Evolutionary conservation across 495 filamentous ascomycete species (phyloP).

Genomic region (Aspergillus egyptiacus): DNA sequence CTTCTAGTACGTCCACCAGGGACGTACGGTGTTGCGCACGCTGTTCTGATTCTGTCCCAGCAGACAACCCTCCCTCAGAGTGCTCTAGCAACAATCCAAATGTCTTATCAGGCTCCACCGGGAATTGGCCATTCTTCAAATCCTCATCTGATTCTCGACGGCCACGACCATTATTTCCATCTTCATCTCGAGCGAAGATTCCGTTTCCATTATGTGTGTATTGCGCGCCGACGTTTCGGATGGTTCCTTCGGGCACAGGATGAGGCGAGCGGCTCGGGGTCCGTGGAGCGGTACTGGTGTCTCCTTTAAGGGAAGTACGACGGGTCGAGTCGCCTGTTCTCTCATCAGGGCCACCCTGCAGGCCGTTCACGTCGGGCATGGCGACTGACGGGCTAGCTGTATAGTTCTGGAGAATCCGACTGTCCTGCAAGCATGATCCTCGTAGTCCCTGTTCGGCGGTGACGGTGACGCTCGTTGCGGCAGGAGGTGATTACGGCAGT

Average conservation of each 20-base stretch:
- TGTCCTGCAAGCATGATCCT: constrained; percentile 4
- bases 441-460: not conserved
- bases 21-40: constrained; percentile 13
- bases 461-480: constrained; percentile 1
- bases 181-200: not conserved
- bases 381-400: not conserved
- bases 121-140: constrained; percentile 14
- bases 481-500: not conserved
- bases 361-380: constrained; percentile 4
- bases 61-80: constrained; percentile 4
- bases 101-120: constrained; percentile 17
- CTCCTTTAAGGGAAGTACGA: not conserved
- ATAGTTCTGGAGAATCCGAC: not conserved
- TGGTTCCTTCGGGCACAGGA: not conserved
- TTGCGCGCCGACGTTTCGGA: not conserved
- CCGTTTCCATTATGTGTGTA: constrained; percentile 1
- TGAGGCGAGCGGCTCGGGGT: not conserved
- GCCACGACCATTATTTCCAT: not conserved
- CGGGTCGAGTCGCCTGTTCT: not conserved
- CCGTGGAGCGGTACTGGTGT: not conserved
- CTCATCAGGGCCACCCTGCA: not conserved
- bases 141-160: constrained; percentile 5
- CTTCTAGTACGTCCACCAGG: constrained; percentile 21
- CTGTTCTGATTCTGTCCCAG: not conserved
- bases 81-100: constrained; percentile 20